phyloP scores from a whole-genome alignment of 1,284 basidiomycete species.

The Trichosporon faecale region DNA sequence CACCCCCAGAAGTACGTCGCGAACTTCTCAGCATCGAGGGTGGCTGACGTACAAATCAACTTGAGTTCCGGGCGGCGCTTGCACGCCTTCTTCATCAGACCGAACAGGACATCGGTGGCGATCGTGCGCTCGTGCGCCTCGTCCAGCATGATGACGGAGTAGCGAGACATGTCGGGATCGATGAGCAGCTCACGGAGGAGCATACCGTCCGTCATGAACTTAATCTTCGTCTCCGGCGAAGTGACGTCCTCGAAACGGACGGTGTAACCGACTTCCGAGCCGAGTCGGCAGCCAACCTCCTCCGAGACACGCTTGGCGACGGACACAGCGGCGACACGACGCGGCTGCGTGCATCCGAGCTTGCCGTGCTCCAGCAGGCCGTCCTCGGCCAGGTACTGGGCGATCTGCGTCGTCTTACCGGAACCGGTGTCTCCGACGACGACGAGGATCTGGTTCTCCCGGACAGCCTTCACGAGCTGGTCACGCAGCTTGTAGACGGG shows the following conservation, averaged over 20 bases:
- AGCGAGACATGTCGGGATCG: constrained; percentile 86
- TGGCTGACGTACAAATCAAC: constrained; percentile 96
- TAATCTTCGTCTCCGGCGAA: constrained; percentile 95
- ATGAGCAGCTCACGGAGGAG: constrained; percentile 93
- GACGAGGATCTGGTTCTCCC: constrained; percentile 88
- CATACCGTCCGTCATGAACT: constrained; percentile 99
- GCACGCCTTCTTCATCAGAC: constrained; percentile 92
- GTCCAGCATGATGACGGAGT: constrained; percentile 96
- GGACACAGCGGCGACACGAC: constrained; percentile 98
- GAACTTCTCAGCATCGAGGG: constrained; percentile 98
- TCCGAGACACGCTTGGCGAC: constrained; percentile 98
- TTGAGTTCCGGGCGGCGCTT: constrained; percentile 93
- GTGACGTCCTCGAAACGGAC: constrained; percentile 99
- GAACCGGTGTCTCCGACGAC: constrained; percentile 95
- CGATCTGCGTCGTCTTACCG: constrained; percentile 92
- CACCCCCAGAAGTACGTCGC: constrained; percentile 98
- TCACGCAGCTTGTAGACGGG: constrained; percentile 97
- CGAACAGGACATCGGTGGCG: constrained; percentile 95
- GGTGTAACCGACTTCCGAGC: constrained; percentile 95
- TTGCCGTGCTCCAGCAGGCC: constrained; percentile 81
- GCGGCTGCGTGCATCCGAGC: constrained; percentile 95
- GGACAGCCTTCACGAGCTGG: constrained; percentile 83
- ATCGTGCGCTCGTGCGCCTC: constrained; percentile 99
- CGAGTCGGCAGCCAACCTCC: constrained; percentile 93
- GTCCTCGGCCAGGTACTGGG: constrained; percentile 85